Base-by-base conservation (phyloP, 306 rosid genomes). In the Cucurbita maxima region DNA sequence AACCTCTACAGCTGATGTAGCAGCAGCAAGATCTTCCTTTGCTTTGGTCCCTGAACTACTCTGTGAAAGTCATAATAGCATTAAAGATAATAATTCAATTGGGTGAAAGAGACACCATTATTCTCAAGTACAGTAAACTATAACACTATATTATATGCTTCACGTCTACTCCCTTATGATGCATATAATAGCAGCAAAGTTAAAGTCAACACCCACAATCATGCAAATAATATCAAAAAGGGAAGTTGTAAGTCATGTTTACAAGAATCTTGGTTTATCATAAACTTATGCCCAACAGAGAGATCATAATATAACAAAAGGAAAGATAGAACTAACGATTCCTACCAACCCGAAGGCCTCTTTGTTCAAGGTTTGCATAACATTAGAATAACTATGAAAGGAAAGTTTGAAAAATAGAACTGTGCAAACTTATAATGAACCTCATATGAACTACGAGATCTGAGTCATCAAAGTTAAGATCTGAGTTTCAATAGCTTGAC, bases 31-130 rank as follows among this genome's bases (percentile, higher is more conserved):
- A 88, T 94, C 99, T 63, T 94, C 96, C 80, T 87, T 94, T 4
- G 99, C 99, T 84, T 94, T 94, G 56, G 96, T 89, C 73, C 99
- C 95, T 22, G 99, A 94, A 82, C 87, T 94, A 78, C 99, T 94
- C 99, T 94, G 64, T 58, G 86, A 84, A 85, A 20, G 37, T 40
- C 37, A 64, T 41, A 20, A 44, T 67, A 45, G 40, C 73, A 67
- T 76, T 74, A 69, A 71, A 80, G 54, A 58, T 73, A 61, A 84
- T 15, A 20, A 72, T 79, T 82, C 58, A 77, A 70, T 78, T 61
- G 2, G 59, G 60, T 54, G 45, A 48, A 58, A 61, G 34, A 56
- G 45, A 22, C 16, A 36, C 75, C 50, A 36, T 14, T 54, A 7
- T 73, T 73, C 76, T 19, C 67, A 73, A 41, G 63, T 19, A 55